Base-by-base conservation (phyloP, 2,329 filamentous ascomycete genomes). In the Calonectria honghensis region DNA sequence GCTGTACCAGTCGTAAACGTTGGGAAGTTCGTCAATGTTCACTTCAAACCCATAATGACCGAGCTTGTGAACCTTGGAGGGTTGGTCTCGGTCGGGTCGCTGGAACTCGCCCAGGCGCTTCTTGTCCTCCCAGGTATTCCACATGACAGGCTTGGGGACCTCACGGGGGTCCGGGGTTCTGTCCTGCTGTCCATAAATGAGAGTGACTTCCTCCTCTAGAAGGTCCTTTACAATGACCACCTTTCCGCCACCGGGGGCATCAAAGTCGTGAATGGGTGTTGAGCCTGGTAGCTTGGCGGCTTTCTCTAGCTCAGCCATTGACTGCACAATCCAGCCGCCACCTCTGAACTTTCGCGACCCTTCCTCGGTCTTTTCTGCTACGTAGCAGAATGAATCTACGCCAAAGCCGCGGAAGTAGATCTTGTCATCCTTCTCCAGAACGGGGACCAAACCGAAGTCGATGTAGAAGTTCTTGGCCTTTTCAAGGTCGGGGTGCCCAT, bases 61-160 rank as follows among this genome's bases (percentile, higher is more conserved):
- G 10, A 74, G 50, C 51, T 74, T 74, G 35, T 74, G 72, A 3
- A 71, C 72, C 48, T 66, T 70, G 5, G 67, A 66, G 13, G 72
- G 72, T 24, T 31, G 14, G 48, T 73, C 71, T 50, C 65, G 63
- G 6, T 73, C 71, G 4, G 71, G 71, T 29, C 72, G 67, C 35
- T 70, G 72, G n/a, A 73, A 70, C 1, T 70, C 72, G 18, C 72
- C 72, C 7, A 70, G 59, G 4, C 72, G 57, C 7, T 37, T 67
- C 54, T 74, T 74, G 52, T 72, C 72, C 31, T 71, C 68, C 63
- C 68, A 71, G 4, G 72, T 74, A 24, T 74, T 74, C 72, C 72
- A 73, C 59, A 70, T 65, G 29, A 70, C 67, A 18, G 48, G 67
- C 63, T 72, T 72, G 6, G 72, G 72, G 32, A 74, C 68, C 63